Evolutionary conservation across 345 rosid species (phyloP).

Genomic region (Hypericum androsaemum): DNA sequence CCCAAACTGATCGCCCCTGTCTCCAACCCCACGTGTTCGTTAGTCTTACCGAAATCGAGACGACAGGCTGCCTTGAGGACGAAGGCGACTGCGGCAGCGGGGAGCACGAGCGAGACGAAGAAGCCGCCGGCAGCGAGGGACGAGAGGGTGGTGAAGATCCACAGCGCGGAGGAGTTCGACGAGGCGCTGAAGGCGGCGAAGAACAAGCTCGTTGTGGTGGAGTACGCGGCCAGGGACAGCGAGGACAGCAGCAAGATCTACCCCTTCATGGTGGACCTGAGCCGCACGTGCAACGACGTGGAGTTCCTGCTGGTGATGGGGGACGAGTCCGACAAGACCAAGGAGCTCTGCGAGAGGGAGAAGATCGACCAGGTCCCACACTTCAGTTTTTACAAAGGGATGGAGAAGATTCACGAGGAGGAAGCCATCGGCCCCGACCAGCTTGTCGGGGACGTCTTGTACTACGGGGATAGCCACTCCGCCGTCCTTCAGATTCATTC

Average conservation of each 20-base stretch:
- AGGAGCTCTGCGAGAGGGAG: conserved; percentile 66
- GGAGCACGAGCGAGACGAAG: conserved; percentile 10
- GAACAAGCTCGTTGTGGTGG: conserved; percentile 69
- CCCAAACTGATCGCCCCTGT: conserved; percentile 4
- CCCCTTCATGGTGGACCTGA: conserved; percentile 81
- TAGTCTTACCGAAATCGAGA: too few species aligned
- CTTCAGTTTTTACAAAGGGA: conserved; percentile 79
- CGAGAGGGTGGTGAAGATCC: conserved; percentile 56
- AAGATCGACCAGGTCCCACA: conserved; percentile 69
- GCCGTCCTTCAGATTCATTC: conserved; percentile 68
- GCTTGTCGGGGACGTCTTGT: conserved; percentile 77
- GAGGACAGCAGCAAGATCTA: conserved; percentile 44
- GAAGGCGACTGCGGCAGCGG: conserved; percentile 38
- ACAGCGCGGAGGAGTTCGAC: conserved; percentile 65
- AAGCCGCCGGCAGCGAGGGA: conserved; percentile 22
- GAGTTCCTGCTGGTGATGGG: conserved; percentile 72
- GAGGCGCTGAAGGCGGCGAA: conserved; percentile 54
- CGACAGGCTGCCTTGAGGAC: neutral
- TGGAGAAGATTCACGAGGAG: conserved; percentile 89
- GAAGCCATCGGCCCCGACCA: conserved; percentile 79
- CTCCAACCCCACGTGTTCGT: too few species aligned
- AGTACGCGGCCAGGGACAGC: conserved; percentile 54
- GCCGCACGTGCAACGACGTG: conserved; percentile 76
- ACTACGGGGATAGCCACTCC: conserved; percentile 85
- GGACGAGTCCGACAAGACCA: conserved; percentile 74